Conservation (phyloP, 768 basidiomycete species). For the Gymnopilus dilepis region DNA sequence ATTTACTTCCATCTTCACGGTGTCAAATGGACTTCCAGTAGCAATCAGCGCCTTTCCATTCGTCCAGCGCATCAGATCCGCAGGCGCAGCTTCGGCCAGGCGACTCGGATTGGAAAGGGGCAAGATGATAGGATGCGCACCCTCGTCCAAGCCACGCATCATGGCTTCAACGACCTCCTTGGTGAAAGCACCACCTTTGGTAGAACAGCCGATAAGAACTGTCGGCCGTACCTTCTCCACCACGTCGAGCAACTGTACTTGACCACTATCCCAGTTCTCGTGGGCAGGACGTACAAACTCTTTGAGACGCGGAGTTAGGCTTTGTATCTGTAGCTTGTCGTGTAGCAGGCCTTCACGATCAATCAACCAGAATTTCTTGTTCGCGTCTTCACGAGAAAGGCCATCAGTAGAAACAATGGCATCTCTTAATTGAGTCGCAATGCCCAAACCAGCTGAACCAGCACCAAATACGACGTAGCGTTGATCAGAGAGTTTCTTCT, state of each 20-base stretch:
- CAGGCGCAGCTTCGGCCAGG: slow-evolving; percentile 76
- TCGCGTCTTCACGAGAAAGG: slow-evolving; percentile 61
- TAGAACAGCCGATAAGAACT: slow-evolving; percentile 85
- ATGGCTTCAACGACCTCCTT: slow-evolving; percentile 73
- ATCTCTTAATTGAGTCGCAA: slow-evolving; percentile 75
- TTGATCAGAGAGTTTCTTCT: slow-evolving; percentile 62
- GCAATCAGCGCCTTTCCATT: slow-evolving; percentile 79
- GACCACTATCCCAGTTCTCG: slow-evolving; percentile 27
- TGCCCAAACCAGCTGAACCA: slow-evolving; percentile 84
- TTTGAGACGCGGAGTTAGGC: slow-evolving; percentile 39
- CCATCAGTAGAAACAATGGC: slow-evolving; percentile 67
- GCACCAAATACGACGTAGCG: slow-evolving; percentile 81
- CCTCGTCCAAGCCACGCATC: slow-evolving; percentile 52
- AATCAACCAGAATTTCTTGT: slow-evolving; percentile 70
- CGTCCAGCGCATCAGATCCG: slow-evolving; percentile 79
- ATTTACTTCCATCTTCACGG: slow-evolving; percentile 62
- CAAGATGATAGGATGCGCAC: slow-evolving; percentile 81
- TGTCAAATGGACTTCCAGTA: slow-evolving; percentile 85
- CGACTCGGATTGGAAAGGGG: slow-evolving; percentile 84
- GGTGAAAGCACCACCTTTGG: slow-evolving; percentile 76
- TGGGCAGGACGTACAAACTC: slow-evolving; percentile 64
- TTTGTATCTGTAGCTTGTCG: slow-evolving; percentile 33
- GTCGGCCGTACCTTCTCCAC: slow-evolving; percentile 79
- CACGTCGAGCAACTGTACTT: slow-evolving; percentile 66
- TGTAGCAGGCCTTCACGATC: slow-evolving; percentile 53